Evolutionary conservation across 352 stramenopile species (phyloP).

Genomic region (Stramenopiles sp.): DNA sequence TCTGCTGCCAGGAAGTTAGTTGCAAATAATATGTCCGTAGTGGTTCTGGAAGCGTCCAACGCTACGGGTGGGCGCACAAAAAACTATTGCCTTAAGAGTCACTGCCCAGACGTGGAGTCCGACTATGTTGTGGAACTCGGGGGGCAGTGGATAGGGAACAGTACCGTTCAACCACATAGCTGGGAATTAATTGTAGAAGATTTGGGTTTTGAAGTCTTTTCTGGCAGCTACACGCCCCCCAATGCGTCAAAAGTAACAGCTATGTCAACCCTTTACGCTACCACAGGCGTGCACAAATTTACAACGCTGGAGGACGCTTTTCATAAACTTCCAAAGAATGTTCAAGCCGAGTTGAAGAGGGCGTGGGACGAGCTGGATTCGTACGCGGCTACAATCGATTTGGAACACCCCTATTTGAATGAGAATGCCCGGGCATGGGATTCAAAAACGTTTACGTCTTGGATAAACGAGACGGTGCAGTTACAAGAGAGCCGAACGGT

Average conservation of each 20-base stretch:
- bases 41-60: neutral
- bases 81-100: neutral
- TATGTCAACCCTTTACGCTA: neutral
- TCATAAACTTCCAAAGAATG: neutral
- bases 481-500: neutral
- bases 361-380: neutral
- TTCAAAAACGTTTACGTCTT: neutral
- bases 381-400: neutral
- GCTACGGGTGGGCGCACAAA: neutral
- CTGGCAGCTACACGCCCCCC: neutral
- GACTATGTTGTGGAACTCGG: conserved; percentile 9
- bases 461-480: neutral
- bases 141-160: neutral
- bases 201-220: neutral
- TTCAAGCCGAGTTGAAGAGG: neutral
- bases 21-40: neutral
- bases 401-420: neutral
- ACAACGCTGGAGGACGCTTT: neutral
- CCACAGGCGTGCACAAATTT: neutral
- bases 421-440: neutral
- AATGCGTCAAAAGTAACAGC: neutral
- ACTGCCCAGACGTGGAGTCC: neutral
- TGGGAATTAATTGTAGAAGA: neutral
- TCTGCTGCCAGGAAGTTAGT: neutral
- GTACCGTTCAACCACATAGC: neutral